Percentiles rank a stretch among this genome's conserved stretches.
Evolutionary conservation across 2,329 filamentous ascomycete genomes (phyloP).

Genomic region (Cladobotryum protrusum): DNA sequence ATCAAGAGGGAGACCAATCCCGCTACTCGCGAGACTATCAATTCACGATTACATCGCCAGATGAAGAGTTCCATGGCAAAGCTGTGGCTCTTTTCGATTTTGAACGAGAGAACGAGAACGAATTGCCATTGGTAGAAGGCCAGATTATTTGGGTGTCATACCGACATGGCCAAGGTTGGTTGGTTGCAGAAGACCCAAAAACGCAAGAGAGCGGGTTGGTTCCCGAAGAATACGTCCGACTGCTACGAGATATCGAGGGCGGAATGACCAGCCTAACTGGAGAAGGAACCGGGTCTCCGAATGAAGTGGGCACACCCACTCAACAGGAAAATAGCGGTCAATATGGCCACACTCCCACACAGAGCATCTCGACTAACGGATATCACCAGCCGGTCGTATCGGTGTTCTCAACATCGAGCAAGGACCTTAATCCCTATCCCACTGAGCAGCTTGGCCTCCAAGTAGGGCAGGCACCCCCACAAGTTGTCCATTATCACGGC

Average conservation of each 20-base stretch:
- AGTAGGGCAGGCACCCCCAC: constrained; percentile 56
- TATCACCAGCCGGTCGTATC: constrained; percentile 63
- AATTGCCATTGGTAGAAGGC: constrained; percentile 84
- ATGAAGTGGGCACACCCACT: constrained; percentile 54
- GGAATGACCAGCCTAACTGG: constrained; percentile 70
- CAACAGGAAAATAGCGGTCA: constrained; percentile 48
- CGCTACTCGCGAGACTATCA: constrained; percentile 88
- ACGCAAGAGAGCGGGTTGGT: constrained; percentile 92
- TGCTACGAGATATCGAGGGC: constrained; percentile 88
- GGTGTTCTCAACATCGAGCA: constrained; percentile 64
- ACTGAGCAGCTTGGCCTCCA: constrained; percentile 58
- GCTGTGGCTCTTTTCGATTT: constrained; percentile 95
- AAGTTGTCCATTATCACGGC: constrained; percentile 62
- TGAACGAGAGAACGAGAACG: constrained; percentile 90
- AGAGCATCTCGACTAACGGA: constrained; percentile 48
- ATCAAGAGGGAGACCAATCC: constrained; percentile 60
- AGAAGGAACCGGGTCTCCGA: constrained; percentile 47
- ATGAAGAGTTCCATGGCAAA: constrained; percentile 97
- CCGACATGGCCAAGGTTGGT: constrained; percentile 91
- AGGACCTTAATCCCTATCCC: constrained; percentile 62
- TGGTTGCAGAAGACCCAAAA: constrained; percentile 92
- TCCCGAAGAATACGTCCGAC: constrained; percentile 89
- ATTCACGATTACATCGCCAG: constrained; percentile 89
- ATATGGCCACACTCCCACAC: constrained; percentile 43
- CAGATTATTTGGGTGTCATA: constrained; percentile 97